These are phyloP conservation scores for Lodderomyces jiufengensis DNA, from an alignment of 1,139 yeast species.

Conservation along the genomic window DNA sequence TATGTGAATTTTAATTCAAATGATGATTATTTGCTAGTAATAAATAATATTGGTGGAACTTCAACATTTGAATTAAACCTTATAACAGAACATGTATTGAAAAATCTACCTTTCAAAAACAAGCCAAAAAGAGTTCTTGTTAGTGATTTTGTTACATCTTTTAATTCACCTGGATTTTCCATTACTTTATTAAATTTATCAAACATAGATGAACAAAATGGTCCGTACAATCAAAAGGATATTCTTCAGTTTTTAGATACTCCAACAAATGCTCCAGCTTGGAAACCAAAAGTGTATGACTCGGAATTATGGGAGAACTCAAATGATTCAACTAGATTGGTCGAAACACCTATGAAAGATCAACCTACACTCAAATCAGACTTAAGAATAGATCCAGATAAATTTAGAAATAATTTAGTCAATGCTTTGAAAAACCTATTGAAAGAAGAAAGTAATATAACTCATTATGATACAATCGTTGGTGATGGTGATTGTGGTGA, in stretches of 20 bases:
- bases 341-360: slow-evolving; percentile 33
- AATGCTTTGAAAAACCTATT: slow-evolving; percentile 50
- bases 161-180: slow-evolving; percentile 89
- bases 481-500: slow-evolving; percentile 99
- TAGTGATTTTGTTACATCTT: slow-evolving; percentile 79
- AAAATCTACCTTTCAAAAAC: slow-evolving; percentile 46
- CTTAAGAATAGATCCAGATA: slow-evolving; percentile 39
- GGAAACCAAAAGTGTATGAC: slow-evolving; percentile 51
- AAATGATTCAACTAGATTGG: slow-evolving; percentile 10
- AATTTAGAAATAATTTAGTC: slow-evolving; percentile 36
- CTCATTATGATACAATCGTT: slow-evolving; percentile 80
- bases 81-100: slow-evolving; percentile 49
- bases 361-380: slow-evolving; percentile 23
- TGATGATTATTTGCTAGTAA: slow-evolving; percentile 66
- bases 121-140: slow-evolving; percentile 63
- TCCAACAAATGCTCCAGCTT: slow-evolving; percentile 77
- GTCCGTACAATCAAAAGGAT: slow-evolving; percentile 23
- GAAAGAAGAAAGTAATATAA: slow-evolving; percentile 72
- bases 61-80: slow-evolving; percentile 72
- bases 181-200: slow-evolving; percentile 70
- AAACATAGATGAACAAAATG: slow-evolving; percentile 33
- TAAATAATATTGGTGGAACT: slow-evolving; percentile 85
- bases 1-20: slow-evolving; percentile 57
- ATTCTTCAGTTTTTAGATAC: slow-evolving; percentile 55
- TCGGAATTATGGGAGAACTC: slow-evolving; percentile 24